Evolutionary conservation across 1,139 yeast species (phyloP).

Genomic region (Tardiomyces depauwii): DNA sequence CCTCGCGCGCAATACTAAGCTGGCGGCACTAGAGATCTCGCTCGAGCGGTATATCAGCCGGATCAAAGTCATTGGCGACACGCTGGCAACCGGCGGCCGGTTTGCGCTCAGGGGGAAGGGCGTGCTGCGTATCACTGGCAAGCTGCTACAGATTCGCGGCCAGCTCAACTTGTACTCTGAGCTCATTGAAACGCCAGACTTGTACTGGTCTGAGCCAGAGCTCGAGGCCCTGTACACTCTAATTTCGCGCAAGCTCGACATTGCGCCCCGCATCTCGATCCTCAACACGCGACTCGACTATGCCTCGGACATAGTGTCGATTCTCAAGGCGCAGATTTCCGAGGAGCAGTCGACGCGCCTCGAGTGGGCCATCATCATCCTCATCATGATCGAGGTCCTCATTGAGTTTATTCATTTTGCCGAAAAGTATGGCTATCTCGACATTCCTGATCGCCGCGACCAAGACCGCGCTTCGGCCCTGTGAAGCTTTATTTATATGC

Average conservation of each 20-base stretch:
- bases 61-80: conserved; percentile 55
- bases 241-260: conserved; percentile 62
- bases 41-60: conserved; percentile 54
- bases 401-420: conserved; percentile 58
- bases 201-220: conserved; percentile 87
- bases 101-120: conserved; percentile 48
- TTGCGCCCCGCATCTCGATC: conserved; percentile 64
- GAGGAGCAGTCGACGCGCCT: conserved; percentile 67
- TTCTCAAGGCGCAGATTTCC: conserved; percentile 59
- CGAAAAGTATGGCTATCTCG: too few species aligned
- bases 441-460: too few species aligned
- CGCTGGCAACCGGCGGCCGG: conserved; percentile 53
- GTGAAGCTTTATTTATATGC: too few species aligned
- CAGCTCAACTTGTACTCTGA: conserved; percentile 80
- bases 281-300: conserved; percentile 78
- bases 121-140: conserved; percentile 60
- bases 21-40: conserved; percentile 65
- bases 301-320: conserved; percentile 80
- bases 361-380: conserved; percentile 78
- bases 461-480: too few species aligned
- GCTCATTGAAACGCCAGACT: conserved; percentile 81
- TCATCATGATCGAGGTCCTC: conserved; percentile 74
- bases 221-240: conserved; percentile 63
- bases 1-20: conserved; percentile 70
- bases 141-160: conserved; percentile 63